Evolutionary conservation across 345 rosid genomes (phyloP), one percentile per base, ranked within the genome.

Genomic region (Firmiana major): DNA sequence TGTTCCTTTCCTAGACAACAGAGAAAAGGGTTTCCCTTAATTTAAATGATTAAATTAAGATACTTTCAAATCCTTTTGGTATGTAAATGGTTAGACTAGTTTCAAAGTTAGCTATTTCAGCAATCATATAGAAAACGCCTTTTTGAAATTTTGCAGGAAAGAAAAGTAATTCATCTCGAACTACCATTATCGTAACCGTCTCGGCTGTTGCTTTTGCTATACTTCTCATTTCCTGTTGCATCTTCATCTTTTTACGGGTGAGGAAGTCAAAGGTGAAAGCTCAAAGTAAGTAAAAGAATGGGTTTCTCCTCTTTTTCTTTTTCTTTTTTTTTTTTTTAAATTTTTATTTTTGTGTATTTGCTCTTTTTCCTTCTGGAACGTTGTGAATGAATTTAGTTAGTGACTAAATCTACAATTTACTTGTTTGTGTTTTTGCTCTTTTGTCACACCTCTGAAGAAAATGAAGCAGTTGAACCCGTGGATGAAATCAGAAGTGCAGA

Each of bases 241-340:
- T 60, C 24, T 73, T 71, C 45, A 3, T 76, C 75, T 43, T 76
- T 31, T 63, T 46, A 21, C 69, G 77, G 31, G 2, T 12, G 19
- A 80, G 77, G 49, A 80, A 83, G 40, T 10, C 16, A 42, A 64
- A 63, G 48, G 9, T 38, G 46, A 36, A 74, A 74, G 9, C 21
- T 73, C 19, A 80, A 78, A 67, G 85, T 82, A 80, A 78, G 82
- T 79, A 9, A 19, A n/a, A 2, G 19, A 6, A 62, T 26, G 21
- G 17, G 5, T 48, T 65, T 21, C 38, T 64, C 5, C 6, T 9
- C 26, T 7, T n/a, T 8, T 21, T 57, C 0, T 73, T 36, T 31
- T 5, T n/a, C 1, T 31, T 31, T 31, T 31, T 31, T 31, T 1
- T 31, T 31, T 31, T 31, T 31, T 31, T 31, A 31, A n/a, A n/a